Conservation (phyloP, 306 rosid genomes). For the Ormosia emarginata region DNA sequence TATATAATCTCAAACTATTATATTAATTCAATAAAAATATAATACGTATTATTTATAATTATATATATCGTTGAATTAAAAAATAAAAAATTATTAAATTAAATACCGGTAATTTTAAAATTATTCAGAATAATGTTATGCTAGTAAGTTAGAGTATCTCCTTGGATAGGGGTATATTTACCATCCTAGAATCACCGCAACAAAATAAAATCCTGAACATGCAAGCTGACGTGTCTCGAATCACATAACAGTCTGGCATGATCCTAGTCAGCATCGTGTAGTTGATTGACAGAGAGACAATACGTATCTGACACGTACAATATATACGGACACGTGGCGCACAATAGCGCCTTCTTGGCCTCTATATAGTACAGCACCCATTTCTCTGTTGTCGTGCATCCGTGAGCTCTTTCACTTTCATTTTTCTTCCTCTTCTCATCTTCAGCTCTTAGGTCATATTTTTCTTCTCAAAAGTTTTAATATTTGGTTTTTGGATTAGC, state of each 20-base stretch:
- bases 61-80: no score
- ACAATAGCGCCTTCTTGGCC: neutral
- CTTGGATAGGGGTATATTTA: no score
- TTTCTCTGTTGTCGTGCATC: neutral
- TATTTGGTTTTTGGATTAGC: neutral
- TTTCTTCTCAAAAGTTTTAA: neutral
- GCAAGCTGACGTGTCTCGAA: neutral
- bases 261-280: constrained; percentile 37
- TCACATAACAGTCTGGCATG: neutral
- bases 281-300: constrained; percentile 9
- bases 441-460: neutral
- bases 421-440: neutral
- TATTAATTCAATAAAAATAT: no score
- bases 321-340: constrained; percentile 21
- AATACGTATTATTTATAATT: no score
- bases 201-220: neutral
- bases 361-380: constrained; percentile 17
- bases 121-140: no score
- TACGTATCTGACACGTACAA: constrained; percentile 28
- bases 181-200: no score
- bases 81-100: no score
- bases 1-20: no score
- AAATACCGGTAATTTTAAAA: no score
- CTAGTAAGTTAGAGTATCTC: no score
- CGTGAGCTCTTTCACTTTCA: neutral